phyloP scores from a whole-genome alignment of 2,329 filamentous ascomycete genomes.

The Graphilbum ipis-grandicollis region DNA sequence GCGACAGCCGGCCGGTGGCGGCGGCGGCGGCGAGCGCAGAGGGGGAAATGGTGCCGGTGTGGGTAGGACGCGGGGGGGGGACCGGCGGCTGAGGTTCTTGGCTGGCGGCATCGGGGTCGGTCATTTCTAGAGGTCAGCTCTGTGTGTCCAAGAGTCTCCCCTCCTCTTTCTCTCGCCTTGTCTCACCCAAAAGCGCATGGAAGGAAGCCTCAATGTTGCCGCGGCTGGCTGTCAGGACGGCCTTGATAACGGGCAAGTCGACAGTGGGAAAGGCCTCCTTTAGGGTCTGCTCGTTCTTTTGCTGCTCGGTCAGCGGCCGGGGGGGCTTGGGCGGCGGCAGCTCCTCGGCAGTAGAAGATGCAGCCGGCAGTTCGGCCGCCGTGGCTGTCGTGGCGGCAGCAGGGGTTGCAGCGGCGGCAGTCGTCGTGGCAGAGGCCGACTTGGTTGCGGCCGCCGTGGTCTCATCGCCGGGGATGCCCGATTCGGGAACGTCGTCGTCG shows the following conservation, averaged over 20 bases:
- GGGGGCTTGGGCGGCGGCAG: conserved; percentile 64
- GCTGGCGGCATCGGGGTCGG: conserved; percentile 53
- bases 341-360: conserved; percentile 18
- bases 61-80: conserved; percentile 56
- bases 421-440: conserved; percentile 12
- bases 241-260: conserved; percentile 66
- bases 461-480: conserved; percentile 25
- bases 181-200: conserved; percentile 71
- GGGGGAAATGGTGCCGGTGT: conserved; percentile 23
- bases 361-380: conserved; percentile 18
- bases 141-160: too few species aligned
- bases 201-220: conserved; percentile 87
- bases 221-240: conserved; percentile 70
- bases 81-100: conserved; percentile 47
- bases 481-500: conserved; percentile 52
- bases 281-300: conserved; percentile 74
- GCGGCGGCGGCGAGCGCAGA: conserved; percentile 38
- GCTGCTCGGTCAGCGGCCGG: conserved; percentile 60
- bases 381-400: too few species aligned
- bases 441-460: conserved; percentile 12
- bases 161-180: background rate
- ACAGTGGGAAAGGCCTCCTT: conserved; percentile 87
- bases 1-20: conserved; percentile 52
- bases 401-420: conserved; percentile 3
- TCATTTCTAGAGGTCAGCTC: conserved; percentile 42